These are phyloP conservation scores for Ascoidea asiatica DNA, from an alignment of 805 yeast genomes.

Conservation along the genomic window DNA sequence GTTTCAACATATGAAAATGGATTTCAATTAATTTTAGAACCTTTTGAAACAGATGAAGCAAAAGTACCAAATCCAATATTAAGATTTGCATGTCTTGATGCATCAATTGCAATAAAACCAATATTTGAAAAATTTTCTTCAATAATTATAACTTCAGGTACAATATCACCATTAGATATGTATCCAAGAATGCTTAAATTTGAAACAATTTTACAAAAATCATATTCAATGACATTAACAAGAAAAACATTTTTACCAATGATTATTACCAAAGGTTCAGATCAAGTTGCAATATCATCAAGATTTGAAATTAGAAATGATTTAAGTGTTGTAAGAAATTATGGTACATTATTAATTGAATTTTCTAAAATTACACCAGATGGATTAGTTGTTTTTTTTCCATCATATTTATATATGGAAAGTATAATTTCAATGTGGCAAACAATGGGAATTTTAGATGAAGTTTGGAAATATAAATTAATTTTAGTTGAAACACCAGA, in stretches of 20 bases:
- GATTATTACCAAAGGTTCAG: constrained; percentile 95
- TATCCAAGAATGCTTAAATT: constrained; percentile 94
- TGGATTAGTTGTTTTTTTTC: constrained; percentile 96
- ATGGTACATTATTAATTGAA: constrained; percentile 85
- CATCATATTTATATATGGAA: constrained; percentile 95
- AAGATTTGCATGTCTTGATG: constrained; percentile 90
- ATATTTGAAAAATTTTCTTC: constrained; percentile 88
- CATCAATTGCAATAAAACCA: constrained; percentile 95
- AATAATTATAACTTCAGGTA: constrained; percentile 92
- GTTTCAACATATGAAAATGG: constrained; percentile 94
- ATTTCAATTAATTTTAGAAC: constrained; percentile 82
- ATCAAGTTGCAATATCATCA: constrained; percentile 93
- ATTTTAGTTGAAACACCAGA: constrained; percentile 97
- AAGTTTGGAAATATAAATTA: constrained; percentile 94
- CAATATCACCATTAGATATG: constrained; percentile 97
- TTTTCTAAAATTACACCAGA: constrained; percentile 94
- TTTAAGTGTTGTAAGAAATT: constrained; percentile 94
- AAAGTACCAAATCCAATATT: constrained; percentile 93
- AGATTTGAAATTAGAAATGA: constrained; percentile 95
- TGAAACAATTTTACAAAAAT: constrained; percentile 85
- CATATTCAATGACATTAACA: constrained; percentile 91
- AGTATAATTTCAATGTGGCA: constrained; percentile 98
- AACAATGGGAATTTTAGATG: constrained; percentile 94
- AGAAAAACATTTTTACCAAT: constrained; percentile 87
- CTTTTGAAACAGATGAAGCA: constrained; percentile 87